Base-by-base conservation (phyloP, 441 rosid genomes). In the Mallotus repandus region DNA sequence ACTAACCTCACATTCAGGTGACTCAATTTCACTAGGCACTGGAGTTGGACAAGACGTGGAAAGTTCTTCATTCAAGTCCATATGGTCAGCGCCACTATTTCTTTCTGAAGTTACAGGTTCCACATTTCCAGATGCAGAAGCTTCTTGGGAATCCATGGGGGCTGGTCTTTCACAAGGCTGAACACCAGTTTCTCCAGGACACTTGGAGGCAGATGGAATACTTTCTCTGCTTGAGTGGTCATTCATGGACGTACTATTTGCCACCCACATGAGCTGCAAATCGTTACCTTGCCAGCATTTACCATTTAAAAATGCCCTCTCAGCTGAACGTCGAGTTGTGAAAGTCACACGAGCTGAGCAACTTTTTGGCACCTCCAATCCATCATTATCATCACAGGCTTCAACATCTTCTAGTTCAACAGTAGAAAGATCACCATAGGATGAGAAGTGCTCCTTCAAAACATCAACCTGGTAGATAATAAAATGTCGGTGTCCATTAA, bases 231-330 rank as follows among this genome's bases (percentile, higher is more conserved):
- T 61, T 69, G 69, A 60, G 18, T 58, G 64, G 60, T 85, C 81
- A 76, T 77, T 82, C 78, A 74, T 74, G 73, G 84, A 77, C 68
- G 77, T 77, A 52, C 82, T 70, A 60, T 87, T 77, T 55, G 81
- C 82, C 79, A 84, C 75, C 99, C 99, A 96, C 54, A 55, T 63
- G 60, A 93, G 84, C 84, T 84, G 88, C 86, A 96, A 83, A 76
- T 70, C 80, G 68, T 89, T 86, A 77, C 91, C 97, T 81, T 86
- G 83, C 98, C 98, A 96, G 79, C 84, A 81, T 82, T 92, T 96
- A 80, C 89, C 94, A 81, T 89, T 89, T 18, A 73, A 63, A 79
- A 90, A 92, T 63, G 99, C 99, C 78, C 77, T 89, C 83, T 92
- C 98, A 11, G 98, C 98, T 46, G 93, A 82, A 21, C 63, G 81